These are phyloP conservation scores for Cladophialophora bantiana DNA, from an alignment of 2,329 filamentous ascomycete species.

Conservation along the genomic window DNA sequence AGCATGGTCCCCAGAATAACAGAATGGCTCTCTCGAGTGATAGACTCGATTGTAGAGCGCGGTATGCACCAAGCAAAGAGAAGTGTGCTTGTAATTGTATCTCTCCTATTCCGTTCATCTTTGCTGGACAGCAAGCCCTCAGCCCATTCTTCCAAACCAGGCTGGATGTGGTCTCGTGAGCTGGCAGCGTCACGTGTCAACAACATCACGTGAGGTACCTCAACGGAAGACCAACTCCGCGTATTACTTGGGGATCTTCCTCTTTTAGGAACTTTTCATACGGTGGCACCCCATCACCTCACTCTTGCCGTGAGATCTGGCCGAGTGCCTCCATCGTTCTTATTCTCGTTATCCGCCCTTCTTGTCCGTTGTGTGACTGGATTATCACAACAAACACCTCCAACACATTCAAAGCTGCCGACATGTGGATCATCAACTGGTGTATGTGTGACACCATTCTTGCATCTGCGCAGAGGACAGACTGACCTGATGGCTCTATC, in stretches of 20 bases:
- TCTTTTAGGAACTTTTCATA: constrained; percentile 8
- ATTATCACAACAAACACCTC: neutral
- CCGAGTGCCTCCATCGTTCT: constrained; percentile 4
- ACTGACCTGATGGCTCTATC: constrained; percentile 17
- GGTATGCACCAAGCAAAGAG: constrained; percentile 16
- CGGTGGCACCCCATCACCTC: constrained; percentile 5
- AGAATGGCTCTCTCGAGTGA: constrained; percentile 23
- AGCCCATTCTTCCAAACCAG: neutral
- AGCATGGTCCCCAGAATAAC: constrained; percentile 31
- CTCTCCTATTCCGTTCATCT: neutral
- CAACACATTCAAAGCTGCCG: neutral
- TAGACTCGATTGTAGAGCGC: constrained; percentile 26
- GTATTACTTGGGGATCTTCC: constrained; percentile 1
- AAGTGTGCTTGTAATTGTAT: neutral
- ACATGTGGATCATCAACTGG: constrained; percentile 95
- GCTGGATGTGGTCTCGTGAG: too few species aligned
- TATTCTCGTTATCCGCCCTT: neutral
- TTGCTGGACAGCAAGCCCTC: neutral
- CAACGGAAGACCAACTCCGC: neutral
- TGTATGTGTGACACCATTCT: constrained; percentile 64
- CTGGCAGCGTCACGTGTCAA: neutral
- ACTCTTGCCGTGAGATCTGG: constrained; percentile 22
- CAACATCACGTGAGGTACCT: neutral
- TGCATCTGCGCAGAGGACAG: constrained; percentile 3
- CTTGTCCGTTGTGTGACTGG: neutral